Percentiles rank a stretch among this genome's conserved stretches.
phyloP scores from a whole-genome alignment of 1,284 basidiomycete species.

The Tremellales sp. region DNA sequence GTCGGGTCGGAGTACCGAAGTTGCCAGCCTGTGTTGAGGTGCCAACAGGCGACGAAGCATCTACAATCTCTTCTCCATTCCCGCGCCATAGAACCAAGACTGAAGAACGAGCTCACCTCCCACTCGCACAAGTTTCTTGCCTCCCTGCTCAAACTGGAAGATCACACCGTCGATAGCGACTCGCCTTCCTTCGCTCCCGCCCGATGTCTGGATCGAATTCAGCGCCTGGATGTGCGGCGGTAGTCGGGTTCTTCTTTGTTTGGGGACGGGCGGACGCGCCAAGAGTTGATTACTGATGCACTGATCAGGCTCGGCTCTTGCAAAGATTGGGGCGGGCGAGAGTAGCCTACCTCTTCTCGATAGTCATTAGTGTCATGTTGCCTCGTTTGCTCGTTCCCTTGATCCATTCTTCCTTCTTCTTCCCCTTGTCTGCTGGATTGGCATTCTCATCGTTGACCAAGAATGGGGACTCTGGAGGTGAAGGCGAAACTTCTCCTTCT shows the following conservation, averaged over 20 bases:
- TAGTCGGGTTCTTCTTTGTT: conserved; percentile 14
- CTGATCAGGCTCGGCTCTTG: conserved; percentile 2
- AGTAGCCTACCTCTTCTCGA: conserved; percentile 38
- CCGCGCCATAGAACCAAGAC: not conserved
- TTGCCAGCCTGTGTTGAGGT: too few species aligned
- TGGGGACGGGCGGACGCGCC: conserved; percentile 11
- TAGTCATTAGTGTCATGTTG: conserved; percentile 49
- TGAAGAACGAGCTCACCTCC: conserved; percentile 27
- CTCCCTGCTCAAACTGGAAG: conserved; percentile 53
- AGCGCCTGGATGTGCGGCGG: conserved; percentile 34
- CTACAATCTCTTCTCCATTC: not conserved
- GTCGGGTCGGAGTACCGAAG: conserved; percentile 23
- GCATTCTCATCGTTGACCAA: not conserved
- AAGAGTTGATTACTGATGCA: conserved; percentile 19
- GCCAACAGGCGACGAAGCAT: not conserved
- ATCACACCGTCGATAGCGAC: conserved; percentile 53
- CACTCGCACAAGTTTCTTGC: conserved; percentile 51
- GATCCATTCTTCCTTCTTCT: conserved; percentile 30
- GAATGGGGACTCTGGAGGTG: too few species aligned
- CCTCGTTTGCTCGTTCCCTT: conserved; percentile 39
- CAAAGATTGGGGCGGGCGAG: not conserved
- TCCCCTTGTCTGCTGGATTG: not conserved
- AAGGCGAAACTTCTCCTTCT: conserved; percentile 17
- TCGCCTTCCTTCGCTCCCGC: conserved; percentile 27
- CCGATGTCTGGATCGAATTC: conserved; percentile 20